These are phyloP conservation scores for Phycomyces nitens DNA, from an alignment of 192 early-diverging fungal species.

Conservation along the genomic window DNA sequence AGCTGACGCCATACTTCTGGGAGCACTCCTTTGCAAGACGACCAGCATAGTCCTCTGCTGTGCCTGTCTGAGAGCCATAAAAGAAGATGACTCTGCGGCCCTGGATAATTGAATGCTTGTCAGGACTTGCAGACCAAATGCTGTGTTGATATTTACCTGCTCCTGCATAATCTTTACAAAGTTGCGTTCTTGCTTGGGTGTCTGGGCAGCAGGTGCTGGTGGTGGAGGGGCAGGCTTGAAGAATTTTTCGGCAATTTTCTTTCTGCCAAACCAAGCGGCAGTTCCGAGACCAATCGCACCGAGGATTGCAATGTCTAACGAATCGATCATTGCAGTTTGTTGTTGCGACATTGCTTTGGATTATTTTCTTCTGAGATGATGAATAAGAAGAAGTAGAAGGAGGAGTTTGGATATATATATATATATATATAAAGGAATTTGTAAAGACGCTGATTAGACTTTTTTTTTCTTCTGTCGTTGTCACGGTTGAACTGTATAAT, in stretches of 20 bases:
- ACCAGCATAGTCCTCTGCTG: constrained; percentile 95
- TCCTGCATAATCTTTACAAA: constrained; percentile 58
- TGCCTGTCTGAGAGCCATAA: constrained; percentile 98
- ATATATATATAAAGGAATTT: background rate
- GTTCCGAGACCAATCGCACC: constrained; percentile 37
- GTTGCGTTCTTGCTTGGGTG: constrained; percentile 34
- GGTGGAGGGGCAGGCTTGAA: constrained; percentile 11
- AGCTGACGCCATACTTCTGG: constrained; percentile 66
- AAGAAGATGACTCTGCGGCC: constrained; percentile 81
- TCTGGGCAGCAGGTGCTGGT: constrained; percentile 22
- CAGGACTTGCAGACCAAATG: too few relatives aligned
- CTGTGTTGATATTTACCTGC: constrained; percentile 38
- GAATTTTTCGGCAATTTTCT: constrained; percentile 17
- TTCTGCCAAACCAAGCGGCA: constrained; percentile 19
- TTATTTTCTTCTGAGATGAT: too few relatives aligned
- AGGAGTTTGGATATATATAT: background rate
- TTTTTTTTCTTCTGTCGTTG: too few relatives aligned
- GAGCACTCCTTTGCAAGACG: constrained; percentile 84
- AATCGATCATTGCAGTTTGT: constrained; percentile 34
- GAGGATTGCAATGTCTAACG: constrained; percentile 42
- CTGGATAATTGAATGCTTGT: constrained; percentile 21
- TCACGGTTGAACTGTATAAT: too few relatives aligned
- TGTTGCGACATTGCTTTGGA: background rate
- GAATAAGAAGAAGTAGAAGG: background rate
- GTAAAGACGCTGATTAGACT: too few relatives aligned